phyloP scores from a whole-genome alignment of 257 asterid genomes.

The Asclepias syriaca region DNA sequence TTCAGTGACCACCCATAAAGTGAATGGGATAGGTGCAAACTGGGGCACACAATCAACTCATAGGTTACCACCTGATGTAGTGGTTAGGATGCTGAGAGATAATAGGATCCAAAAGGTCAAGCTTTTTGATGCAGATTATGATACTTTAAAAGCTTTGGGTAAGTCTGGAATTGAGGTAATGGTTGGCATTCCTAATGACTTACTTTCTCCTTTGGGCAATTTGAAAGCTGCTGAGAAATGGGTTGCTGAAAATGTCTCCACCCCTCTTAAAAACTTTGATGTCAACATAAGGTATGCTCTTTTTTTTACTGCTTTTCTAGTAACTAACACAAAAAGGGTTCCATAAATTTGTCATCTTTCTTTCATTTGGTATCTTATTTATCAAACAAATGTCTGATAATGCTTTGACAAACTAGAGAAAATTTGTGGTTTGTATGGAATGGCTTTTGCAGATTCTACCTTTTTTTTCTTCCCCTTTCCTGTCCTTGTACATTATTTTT shows the following conservation, averaged over 20 bases:
- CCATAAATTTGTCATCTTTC: neutral
- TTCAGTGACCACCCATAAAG: constrained; percentile 25
- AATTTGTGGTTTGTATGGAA: neutral
- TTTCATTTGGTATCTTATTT: neutral
- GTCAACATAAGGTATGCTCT: constrained; percentile 63
- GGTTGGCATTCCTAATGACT: constrained; percentile 93
- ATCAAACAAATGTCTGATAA: too few relatives aligned
- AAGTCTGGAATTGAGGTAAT: constrained; percentile 74
- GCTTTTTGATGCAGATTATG: constrained; percentile 81
- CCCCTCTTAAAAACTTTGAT: constrained; percentile 37
- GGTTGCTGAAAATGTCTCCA: constrained; percentile 70
- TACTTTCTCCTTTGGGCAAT: constrained; percentile 57
- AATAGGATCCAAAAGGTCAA: constrained; percentile 79
- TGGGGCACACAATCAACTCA: constrained; percentile 86
- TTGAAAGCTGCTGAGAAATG: constrained; percentile 71
- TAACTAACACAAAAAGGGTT: neutral
- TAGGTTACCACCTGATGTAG: constrained; percentile 50
- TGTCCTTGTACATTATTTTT: neutral
- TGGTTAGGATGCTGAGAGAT: constrained; percentile 70
- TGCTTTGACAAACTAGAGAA: neutral
- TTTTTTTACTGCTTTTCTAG: neutral
- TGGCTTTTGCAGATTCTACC: too few relatives aligned
- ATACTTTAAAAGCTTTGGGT: constrained; percentile 62
- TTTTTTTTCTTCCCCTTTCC: too few relatives aligned
- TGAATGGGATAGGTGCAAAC: constrained; percentile 70